Evolutionary conservation across 176 grass and related monocot genomes (phyloP), one percentile per base, ranked within the genome.

Genomic region (Hyparrhenia diplandra): DNA sequence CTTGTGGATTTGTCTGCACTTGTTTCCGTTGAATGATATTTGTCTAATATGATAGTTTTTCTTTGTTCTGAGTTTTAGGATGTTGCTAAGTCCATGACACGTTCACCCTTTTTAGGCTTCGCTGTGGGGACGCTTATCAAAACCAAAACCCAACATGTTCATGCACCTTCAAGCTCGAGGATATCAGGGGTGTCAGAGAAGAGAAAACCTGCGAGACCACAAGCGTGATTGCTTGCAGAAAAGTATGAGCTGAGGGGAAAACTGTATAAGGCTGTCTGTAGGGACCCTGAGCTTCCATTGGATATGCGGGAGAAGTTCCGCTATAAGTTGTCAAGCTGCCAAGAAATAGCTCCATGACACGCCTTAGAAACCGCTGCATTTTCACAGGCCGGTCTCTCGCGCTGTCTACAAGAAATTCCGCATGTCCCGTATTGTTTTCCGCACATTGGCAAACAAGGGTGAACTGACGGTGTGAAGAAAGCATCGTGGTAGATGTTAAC

Each of bases 281-380:
- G 85, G 83, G 87, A 93, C 70, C 84, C 81, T 86, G 79, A 86
- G 69, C 85, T 94, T 63, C 85, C 85, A 80, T 54, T 83, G 85
- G 88, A 91, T 4, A 83, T 93, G 91, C 73, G 59, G 82, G 82
- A 88, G 31, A 82, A 90, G 80, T 84, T 90, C 65, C 88, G 85
- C 24, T 75, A 90, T 83, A 94, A 94, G 83, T 58, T 94, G 46
- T 91, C 64, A 94, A 81, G 70, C 69, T 94, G 64, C 86, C 85
- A 80, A 88, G 82, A 81, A 94, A 94, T 85, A 94, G 88, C 83
- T 77, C 86, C 60, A 91, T 94, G 83, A 77, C 82, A 86, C 89
- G 89, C 11, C 67, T 88, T 69, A 88, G 63, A 74, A 94, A 94
- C 69, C 88, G 79, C 28, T 94, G 88, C 88, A 94, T 94, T 73